A percentile compares a stretch with the other conserved stretches of the same genome.
Conservation (phyloP, 2,329 filamentous ascomycete species). For the Colletotrichum endophyticum region DNA sequence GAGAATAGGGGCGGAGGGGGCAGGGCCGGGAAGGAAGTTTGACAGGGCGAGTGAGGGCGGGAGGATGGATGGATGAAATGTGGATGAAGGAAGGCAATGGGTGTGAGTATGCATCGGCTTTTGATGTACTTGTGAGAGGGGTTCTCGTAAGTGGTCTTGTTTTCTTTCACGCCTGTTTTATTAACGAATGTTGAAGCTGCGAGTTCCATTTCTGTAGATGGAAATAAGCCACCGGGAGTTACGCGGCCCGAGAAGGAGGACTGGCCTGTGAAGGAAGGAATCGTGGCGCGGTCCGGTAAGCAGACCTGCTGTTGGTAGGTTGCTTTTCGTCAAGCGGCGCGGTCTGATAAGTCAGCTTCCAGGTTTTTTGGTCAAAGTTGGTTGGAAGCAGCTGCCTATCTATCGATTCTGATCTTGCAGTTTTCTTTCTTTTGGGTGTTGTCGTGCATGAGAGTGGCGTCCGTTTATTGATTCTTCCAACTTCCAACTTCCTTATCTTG, state of each 20-base stretch:
- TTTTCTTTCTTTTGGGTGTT: neutral
- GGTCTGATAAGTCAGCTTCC: neutral
- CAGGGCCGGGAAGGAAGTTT: neutral
- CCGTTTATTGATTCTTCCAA: neutral
- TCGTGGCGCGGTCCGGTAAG: neutral
- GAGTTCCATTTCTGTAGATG: neutral
- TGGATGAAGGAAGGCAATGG: neutral
- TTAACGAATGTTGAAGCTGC: neutral
- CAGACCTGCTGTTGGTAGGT: neutral
- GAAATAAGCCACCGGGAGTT: neutral
- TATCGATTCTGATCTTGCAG: neutral
- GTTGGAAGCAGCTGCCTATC: neutral
- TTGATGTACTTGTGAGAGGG: fast-evolving
- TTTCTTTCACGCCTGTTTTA: neutral
- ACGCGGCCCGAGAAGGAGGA: neutral
- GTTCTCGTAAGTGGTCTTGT: neutral
- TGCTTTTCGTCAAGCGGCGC: neutral
- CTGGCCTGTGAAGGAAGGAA: too few relatives aligned
- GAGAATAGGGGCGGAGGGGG: neutral
- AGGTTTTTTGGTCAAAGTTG: neutral
- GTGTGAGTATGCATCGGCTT: fast-evolving
- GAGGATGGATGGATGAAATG: neutral
- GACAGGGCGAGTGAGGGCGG: neutral
- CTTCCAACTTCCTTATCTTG: neutral
- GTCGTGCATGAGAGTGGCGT: neutral